Conservation (phyloP, 768 basidiomycete species). For the Naematelia aurantialba region DNA sequence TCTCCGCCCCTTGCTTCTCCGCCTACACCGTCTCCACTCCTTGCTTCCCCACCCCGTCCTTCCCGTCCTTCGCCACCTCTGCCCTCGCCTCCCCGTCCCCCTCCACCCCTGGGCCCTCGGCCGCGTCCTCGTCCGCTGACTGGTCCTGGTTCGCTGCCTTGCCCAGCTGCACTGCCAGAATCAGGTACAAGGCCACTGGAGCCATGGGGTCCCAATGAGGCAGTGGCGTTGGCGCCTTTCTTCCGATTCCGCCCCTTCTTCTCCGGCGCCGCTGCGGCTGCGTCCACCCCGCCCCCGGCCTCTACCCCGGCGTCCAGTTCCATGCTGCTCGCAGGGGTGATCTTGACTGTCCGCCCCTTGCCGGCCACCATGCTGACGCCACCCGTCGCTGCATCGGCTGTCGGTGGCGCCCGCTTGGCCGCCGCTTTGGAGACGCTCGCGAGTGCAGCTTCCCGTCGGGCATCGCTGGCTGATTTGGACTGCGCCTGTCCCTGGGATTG, state of each 20-base stretch:
- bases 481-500: background rate
- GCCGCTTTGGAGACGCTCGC: constrained; percentile 31
- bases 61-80: background rate
- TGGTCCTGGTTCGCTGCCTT: background rate
- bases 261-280: constrained; percentile 2
- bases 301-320: background rate
- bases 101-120: background rate
- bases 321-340: constrained; percentile 7
- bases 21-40: background rate
- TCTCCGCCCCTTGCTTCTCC: background rate
- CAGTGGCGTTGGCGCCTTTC: constrained; percentile 17
- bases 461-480: constrained; percentile 15
- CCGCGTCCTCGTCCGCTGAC: background rate
- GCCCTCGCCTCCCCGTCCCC: background rate
- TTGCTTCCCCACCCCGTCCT: constrained; percentile 10
- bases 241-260: constrained; percentile 15
- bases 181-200: background rate
- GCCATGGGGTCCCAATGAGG: background rate
- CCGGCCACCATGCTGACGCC: constrained; percentile 34
- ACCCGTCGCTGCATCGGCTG: constrained; percentile 1
- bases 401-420: constrained; percentile 26
- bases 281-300: constrained; percentile 6
- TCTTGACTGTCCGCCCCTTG: constrained; percentile 32
- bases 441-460: constrained; percentile 24
- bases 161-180: background rate